phyloP scores from a whole-genome alignment of 176 grass and related monocot genomes.

The Carex pumila region DNA sequence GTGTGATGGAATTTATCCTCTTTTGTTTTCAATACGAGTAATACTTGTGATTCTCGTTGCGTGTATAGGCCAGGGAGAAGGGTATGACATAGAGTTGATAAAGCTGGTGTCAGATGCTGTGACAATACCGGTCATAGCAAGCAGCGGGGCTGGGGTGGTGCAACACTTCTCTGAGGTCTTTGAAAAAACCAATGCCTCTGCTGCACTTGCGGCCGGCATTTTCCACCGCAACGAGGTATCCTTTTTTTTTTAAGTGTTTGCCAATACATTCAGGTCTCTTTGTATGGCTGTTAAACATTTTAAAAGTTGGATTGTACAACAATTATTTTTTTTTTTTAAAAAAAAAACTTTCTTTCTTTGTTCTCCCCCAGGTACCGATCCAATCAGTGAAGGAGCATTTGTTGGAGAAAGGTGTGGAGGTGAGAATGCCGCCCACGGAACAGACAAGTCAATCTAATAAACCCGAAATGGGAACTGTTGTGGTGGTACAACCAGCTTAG shows the following conservation, averaged over 20 bases:
- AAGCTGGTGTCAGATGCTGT: conserved; percentile 87
- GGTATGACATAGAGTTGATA: conserved; percentile 94
- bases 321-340: background rate
- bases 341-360: background rate
- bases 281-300: background rate
- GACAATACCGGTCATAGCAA: conserved; percentile 90
- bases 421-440: conserved; percentile 34
- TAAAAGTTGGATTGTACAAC: background rate
- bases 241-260: background rate
- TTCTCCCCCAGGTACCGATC: conserved; percentile 57
- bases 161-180: conserved; percentile 88
- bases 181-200: conserved; percentile 81
- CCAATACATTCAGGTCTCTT: background rate
- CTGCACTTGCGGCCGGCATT: conserved; percentile 94
- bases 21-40: conserved; percentile 11
- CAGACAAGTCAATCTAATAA: background rate
- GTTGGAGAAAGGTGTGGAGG: conserved; percentile 64
- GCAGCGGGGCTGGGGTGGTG: conserved; percentile 66
- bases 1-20: background rate
- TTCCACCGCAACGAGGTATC: conserved; percentile 92
- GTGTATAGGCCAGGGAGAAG: conserved; percentile 68
- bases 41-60: conserved; percentile 20
- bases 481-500: background rate
- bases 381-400: conserved; percentile 77
- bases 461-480: background rate